A percentile compares a stretch with the other conserved stretches of the same genome.
phyloP scores from a whole-genome alignment of 2,329 filamentous ascomycete species.

The Xylaria sp. region DNA sequence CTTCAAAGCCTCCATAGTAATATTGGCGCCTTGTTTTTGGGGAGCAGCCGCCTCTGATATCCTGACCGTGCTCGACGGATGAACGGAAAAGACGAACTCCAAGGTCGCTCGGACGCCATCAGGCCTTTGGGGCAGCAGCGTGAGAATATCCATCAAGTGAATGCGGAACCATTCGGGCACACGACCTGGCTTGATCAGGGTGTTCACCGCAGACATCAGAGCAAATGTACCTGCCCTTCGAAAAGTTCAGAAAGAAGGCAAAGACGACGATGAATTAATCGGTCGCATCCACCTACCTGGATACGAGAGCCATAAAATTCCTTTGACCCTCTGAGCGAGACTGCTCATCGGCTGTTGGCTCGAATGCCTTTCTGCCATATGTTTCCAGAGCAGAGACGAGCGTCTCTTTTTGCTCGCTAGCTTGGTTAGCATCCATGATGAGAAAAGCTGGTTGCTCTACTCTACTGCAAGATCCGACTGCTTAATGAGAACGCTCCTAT shows the following conservation, averaged over 20 bases:
- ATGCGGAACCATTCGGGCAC: constrained; percentile 70
- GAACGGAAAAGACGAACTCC: constrained; percentile 77
- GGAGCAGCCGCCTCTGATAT: constrained; percentile 55
- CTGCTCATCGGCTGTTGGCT: constrained; percentile 54
- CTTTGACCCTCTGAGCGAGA: constrained; percentile 51
- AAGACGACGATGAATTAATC: constrained; percentile 31
- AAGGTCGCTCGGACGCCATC: constrained; percentile 74
- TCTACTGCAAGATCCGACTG: neutral
- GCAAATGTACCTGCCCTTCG: constrained; percentile 58
- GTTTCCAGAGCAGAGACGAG: constrained; percentile 52
- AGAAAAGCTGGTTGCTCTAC: constrained; percentile 17
- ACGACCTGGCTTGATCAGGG: constrained; percentile 69
- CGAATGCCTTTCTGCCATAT: constrained; percentile 62
- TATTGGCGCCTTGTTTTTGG: constrained; percentile 69
- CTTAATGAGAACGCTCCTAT: neutral
- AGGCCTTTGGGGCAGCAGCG: constrained; percentile 68
- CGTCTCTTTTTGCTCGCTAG: constrained; percentile 30
- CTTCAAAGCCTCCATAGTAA: constrained; percentile 75
- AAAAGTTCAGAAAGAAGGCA: constrained; percentile 44
- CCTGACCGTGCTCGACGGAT: constrained; percentile 63
- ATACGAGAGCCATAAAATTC: constrained; percentile 61
- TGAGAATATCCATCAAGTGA: constrained; percentile 67
- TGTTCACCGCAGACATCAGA: constrained; percentile 70
- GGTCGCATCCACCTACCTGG: constrained; percentile 55
- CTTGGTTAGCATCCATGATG: constrained; percentile 33